These are phyloP conservation scores for Chlamydomonas schloesseri DNA, from an alignment of 139 green algal genomes.

Conservation along the genomic window DNA sequence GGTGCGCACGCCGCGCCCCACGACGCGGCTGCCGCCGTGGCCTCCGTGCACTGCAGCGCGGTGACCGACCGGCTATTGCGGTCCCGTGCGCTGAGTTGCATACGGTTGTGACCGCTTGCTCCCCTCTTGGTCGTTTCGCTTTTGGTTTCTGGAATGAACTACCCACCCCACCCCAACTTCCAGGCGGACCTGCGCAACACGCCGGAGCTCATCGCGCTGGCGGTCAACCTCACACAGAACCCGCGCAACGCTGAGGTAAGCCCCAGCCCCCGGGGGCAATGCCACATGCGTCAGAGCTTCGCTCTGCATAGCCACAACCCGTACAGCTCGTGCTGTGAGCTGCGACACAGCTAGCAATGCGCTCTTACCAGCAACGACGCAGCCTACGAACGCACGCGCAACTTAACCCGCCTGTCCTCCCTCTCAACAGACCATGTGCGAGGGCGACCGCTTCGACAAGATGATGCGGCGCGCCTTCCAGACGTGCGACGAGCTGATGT, in stretches of 20 bases:
- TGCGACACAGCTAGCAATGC: too few relatives aligned
- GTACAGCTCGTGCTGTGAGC: background rate
- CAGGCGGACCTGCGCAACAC: conserved; percentile 68
- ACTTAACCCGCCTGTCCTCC: too few relatives aligned
- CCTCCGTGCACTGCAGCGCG: too few relatives aligned
- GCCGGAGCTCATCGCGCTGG: conserved; percentile 87
- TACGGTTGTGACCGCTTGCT: too few relatives aligned
- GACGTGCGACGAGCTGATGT: conserved; percentile 81
- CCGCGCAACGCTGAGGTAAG: conserved; percentile 78
- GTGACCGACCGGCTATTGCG: too few relatives aligned
- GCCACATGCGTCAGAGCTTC: background rate
- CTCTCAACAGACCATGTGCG: conserved; percentile 77
- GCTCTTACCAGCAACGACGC: too few relatives aligned
- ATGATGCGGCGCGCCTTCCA: conserved; percentile 72
- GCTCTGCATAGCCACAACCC: too few relatives aligned
- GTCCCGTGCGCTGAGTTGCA: too few relatives aligned
- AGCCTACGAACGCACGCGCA: too few relatives aligned
- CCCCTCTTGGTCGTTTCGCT: too few relatives aligned
- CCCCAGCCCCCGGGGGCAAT: background rate
- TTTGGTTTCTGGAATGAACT: too few relatives aligned
- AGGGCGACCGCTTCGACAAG: conserved; percentile 73
- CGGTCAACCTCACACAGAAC: conserved; percentile 88
- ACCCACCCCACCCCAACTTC: background rate
- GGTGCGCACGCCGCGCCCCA: background rate
- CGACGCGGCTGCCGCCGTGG: too few relatives aligned